Evolutionary conservation across 2,329 filamentous ascomycete species (phyloP), one percentile per base, ranked within the genome.

Genomic region (Aspergillus cejpii): DNA sequence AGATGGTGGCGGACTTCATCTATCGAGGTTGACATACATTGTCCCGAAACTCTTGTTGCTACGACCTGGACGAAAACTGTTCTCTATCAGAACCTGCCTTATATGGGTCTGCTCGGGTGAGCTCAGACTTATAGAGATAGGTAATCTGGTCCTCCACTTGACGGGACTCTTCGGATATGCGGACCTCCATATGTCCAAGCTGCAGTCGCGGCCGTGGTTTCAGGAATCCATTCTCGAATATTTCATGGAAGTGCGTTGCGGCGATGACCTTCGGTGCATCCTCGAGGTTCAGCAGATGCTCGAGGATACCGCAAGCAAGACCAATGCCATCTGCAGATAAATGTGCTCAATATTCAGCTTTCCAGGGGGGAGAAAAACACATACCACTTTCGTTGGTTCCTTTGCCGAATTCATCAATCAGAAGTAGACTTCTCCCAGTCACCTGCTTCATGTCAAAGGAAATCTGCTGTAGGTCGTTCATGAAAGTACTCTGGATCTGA

Each of bases 401-500:
- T 62, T 84, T 85, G 1, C 82, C 81, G 57, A 98, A 97, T 59
- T 98, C 92, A 57, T 98, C 92, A 36, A 97, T 80, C n/a, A 98
- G 73, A 1, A 98, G 64, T 5, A 98, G 72, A 58, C 87, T 96
- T 38, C 80, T 78, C 10, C 77, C 72, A 0, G 89, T 95, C 3
- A 84, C 81, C 42, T 87, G 77, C 46, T 78, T 85, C 39, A 92
- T 73, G 0, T 86, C 81, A 44, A 92, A 78, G 0, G 85, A 83
- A 8, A 92, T 81, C 59, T 98, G 91, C 55, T 92, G 87, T 14
- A 98, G 66, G 57, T 98, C 92, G 41, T 87, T 87, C 78, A 83
- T 82, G 63, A 85, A 85, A 3, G 80, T 78, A 55, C 80, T 84
- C 58, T 84, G 79, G 6, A 74, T 70, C 63, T 76, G 52, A 5